These are phyloP conservation scores for Aspergillus biplanus DNA, from an alignment of 495 filamentous ascomycete species.

Conservation along the genomic window DNA sequence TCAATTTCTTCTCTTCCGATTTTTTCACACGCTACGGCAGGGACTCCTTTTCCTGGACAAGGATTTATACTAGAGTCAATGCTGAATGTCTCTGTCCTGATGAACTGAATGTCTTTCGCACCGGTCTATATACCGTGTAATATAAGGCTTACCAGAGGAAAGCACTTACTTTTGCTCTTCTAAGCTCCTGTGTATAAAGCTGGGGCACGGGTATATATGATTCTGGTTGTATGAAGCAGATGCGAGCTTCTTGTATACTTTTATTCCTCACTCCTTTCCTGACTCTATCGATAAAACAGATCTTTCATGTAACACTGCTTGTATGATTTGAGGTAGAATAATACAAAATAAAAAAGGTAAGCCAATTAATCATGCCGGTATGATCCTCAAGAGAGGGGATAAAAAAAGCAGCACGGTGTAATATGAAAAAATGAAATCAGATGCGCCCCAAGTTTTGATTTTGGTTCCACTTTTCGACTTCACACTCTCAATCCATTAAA, in stretches of 20 bases:
- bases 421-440: neutral
- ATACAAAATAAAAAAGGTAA: constrained; percentile 13
- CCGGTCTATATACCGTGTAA: too few relatives aligned
- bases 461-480: neutral
- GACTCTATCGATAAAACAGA: neutral
- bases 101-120: too few relatives aligned
- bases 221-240: too few relatives aligned
- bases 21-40: too few relatives aligned
- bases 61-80: too few relatives aligned
- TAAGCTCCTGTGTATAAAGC: too few relatives aligned
- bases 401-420: constrained; percentile 3
- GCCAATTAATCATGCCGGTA: constrained; percentile 17
- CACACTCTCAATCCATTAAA: neutral
- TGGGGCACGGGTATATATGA: too few relatives aligned
- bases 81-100: too few relatives aligned
- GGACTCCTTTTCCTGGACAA: neutral
- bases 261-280: too few relatives aligned
- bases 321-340: constrained; percentile 7
- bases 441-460: constrained; percentile 1
- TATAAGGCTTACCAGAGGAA: too few relatives aligned
- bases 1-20: neutral
- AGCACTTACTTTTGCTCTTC: too few relatives aligned
- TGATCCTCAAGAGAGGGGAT: constrained; percentile 12
- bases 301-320: neutral
- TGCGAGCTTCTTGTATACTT: too few relatives aligned